Percentiles rank a stretch among this genome's conserved stretches.
These are phyloP conservation scores for Babesia bigemina DNA, from an alignment of 169 alveolate genomes.

Conservation along the genomic window DNA sequence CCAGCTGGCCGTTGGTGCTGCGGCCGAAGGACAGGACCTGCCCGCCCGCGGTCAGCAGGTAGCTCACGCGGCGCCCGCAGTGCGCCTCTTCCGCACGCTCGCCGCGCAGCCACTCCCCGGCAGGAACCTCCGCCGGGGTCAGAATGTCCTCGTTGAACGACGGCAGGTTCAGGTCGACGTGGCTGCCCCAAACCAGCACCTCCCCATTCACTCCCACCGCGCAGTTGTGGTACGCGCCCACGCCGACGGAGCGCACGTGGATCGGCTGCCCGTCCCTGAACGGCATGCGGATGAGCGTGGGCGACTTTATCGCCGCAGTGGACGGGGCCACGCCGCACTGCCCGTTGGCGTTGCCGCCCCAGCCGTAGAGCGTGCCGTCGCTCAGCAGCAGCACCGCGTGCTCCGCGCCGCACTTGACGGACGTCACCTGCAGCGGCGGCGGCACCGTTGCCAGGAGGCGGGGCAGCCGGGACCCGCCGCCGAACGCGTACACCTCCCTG, in stretches of 20 bases:
- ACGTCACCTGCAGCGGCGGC: constrained; percentile 24
- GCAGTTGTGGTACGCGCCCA: constrained; percentile 48
- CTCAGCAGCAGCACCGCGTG: constrained; percentile 56
- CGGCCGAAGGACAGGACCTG: constrained; percentile 49
- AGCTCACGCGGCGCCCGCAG: constrained; percentile 55
- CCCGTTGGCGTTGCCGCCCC: constrained; percentile 62
- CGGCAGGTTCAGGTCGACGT: constrained; percentile 43
- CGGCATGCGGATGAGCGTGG: constrained; percentile 56
- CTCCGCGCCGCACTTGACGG: constrained; percentile 47
- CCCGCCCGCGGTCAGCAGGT: constrained; percentile 41
- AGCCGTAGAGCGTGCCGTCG: constrained; percentile 54
- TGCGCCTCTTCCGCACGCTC: constrained; percentile 14
- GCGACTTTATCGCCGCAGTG: constrained; percentile 7
- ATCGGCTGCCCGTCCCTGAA: constrained; percentile 10
- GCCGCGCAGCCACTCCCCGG: neutral
- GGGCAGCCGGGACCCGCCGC: constrained; percentile 5
- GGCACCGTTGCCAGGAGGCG: constrained; percentile 23
- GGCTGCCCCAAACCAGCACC: constrained; percentile 62
- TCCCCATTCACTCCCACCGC: constrained; percentile 29
- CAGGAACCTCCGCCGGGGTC: constrained; percentile 14
- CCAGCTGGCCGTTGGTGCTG: constrained; percentile 61
- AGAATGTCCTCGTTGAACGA: constrained; percentile 3
- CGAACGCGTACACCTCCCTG: constrained; percentile 37
- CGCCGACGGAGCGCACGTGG: constrained; percentile 31
- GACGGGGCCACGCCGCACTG: constrained; percentile 52